Conservation (phyloP, 306 rosid species). For the Elaeagnus macrophylla region DNA sequence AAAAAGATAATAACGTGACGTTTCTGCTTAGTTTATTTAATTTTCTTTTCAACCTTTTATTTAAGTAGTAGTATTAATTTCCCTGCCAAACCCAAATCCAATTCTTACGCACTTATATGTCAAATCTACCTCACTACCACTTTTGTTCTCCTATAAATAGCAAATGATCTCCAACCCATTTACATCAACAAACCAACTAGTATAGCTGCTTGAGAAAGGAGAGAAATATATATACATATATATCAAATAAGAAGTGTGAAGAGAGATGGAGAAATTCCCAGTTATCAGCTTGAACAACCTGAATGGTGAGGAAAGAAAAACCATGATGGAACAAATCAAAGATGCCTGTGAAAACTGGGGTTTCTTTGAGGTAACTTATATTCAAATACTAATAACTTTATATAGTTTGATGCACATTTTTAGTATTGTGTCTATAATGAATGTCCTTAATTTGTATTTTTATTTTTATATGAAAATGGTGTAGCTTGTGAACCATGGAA, state of each 20-base stretch:
- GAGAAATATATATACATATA: background rate
- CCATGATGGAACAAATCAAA: slow-evolving; percentile 54
- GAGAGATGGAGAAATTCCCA: slow-evolving; percentile 62
- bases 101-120: too few species aligned
- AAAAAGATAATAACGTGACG: too few species aligned
- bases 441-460: too few species aligned
- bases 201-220: background rate
- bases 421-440: too few species aligned
- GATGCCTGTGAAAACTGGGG: slow-evolving; percentile 98
- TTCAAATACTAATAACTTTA: background rate
- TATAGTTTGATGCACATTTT: background rate
- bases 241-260: background rate
- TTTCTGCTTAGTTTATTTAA: too few species aligned
- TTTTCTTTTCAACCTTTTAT: too few species aligned
- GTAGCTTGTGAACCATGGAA: slow-evolving; percentile 63
- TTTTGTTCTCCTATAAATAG: too few species aligned
- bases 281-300: slow-evolving; percentile 56
- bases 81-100: too few species aligned
- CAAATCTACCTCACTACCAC: too few species aligned
- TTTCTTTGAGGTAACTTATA: slow-evolving; percentile 67
- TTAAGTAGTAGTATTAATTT: too few species aligned
- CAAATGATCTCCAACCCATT: background rate
- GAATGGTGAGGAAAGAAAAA: slow-evolving; percentile 54
- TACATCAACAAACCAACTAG: slow-evolving; percentile 11
- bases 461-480: slow-evolving; percentile 6